Conservation (phyloP, 2,329 filamentous ascomycete species). For the Colletotrichum sp. region DNA sequence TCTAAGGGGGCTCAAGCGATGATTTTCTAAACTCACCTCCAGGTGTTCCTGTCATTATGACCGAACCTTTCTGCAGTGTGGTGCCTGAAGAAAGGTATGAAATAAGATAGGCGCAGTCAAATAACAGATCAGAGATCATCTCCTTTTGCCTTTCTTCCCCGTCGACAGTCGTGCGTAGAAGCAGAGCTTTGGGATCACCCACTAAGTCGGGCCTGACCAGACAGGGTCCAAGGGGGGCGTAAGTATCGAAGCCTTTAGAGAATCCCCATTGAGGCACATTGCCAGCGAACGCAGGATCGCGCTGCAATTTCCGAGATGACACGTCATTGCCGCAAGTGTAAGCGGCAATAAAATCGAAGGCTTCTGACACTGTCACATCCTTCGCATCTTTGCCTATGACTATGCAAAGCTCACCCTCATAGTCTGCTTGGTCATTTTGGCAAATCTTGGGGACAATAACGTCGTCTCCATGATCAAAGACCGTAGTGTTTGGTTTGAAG, state of each 20-base stretch:
- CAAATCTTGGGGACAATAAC: constrained; percentile 53
- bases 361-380: constrained; percentile 47
- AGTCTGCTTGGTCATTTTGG: constrained; percentile 53
- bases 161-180: constrained; percentile 51
- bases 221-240: constrained; percentile 55
- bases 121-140: constrained; percentile 46
- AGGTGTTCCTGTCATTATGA: constrained; percentile 53
- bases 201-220: constrained; percentile 49
- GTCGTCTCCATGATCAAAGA: constrained; percentile 36
- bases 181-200: constrained; percentile 44
- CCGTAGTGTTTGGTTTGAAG: constrained; percentile 50
- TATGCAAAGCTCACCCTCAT: constrained; percentile 52
- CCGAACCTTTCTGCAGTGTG: constrained; percentile 44
- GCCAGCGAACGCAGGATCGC: constrained; percentile 52
- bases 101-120: constrained; percentile 42
- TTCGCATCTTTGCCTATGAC: constrained; percentile 56
- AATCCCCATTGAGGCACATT: constrained; percentile 62
- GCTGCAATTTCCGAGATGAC: constrained; percentile 56
- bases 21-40: constrained; percentile 30
- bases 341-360: constrained; percentile 54
- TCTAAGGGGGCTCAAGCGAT: neutral
- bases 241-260: constrained; percentile 62
- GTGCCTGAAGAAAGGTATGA: constrained; percentile 45
- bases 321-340: constrained; percentile 63
- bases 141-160: constrained; percentile 51